Conservation (phyloP, 1,139 yeast genomes). For the Kodamaea fungicola region DNA sequence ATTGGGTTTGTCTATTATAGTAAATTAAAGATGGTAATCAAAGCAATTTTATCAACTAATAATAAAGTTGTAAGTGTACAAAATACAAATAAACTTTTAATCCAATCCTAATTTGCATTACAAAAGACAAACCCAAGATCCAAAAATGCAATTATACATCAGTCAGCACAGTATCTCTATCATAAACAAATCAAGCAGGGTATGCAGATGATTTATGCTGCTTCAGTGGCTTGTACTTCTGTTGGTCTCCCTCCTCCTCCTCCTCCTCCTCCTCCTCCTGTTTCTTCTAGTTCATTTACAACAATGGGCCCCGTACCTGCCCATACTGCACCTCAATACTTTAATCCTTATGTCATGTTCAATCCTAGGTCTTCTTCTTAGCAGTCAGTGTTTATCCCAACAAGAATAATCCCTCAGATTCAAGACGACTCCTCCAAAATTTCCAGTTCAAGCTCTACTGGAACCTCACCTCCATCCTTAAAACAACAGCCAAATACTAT, state of each 20-base stretch:
- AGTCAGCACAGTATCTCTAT: not conserved
- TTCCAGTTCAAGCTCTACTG: too few species aligned
- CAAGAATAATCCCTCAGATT: conserved; percentile 2
- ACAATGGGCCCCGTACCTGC: not conserved
- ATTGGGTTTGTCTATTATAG: conserved; percentile 44
- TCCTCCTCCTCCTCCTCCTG: not conserved
- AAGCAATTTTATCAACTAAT: conserved; percentile 39
- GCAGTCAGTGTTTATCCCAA: conserved; percentile 5
- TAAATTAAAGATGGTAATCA: conserved; percentile 36
- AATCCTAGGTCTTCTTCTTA: conserved; percentile 4
- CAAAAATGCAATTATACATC: conserved; percentile 1
- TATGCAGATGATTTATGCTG: conserved; percentile 4
- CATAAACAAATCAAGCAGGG: conserved; percentile 4
- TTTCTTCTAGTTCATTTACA: too few species aligned
- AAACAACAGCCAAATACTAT: not conserved
- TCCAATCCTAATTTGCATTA: conserved; percentile 42
- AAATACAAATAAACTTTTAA: conserved; percentile 19
- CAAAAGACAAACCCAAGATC: conserved; percentile 21
- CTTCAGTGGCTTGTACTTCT: conserved; percentile 5
- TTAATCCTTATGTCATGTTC: conserved; percentile 7
- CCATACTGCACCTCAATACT: conserved; percentile 5
- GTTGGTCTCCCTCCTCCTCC: conserved; percentile 9
- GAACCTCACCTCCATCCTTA: too few species aligned
- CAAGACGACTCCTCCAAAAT: too few species aligned
- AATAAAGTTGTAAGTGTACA: conserved; percentile 22